Evolutionary conservation across 139 green algal species (phyloP), one percentile per base, ranked within the genome.

Genomic region (Trebouxia sp.): DNA sequence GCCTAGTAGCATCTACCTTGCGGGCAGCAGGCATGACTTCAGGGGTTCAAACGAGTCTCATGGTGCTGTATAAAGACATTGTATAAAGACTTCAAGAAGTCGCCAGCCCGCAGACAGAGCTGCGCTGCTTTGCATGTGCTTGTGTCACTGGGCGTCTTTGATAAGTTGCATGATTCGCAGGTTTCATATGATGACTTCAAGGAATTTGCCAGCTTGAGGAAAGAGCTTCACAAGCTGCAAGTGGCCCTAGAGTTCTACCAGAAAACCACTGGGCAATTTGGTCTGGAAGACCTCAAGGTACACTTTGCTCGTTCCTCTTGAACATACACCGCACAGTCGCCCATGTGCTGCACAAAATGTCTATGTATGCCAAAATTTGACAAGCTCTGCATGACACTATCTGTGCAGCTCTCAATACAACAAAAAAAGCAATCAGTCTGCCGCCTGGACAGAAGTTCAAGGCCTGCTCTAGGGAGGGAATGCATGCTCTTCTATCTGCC

Each of bases 231-330:
- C 24, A 69, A 51, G 39, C 58, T 85, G 58, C 43, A 67, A 22
- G 81, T 85, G 5, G 81, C 81, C 28, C 38, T 80, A 15, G 62
- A 81, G 3, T 62, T 85, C 24, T 75, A 70, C 55, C 53, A 77
- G 28, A 53, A 65, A 15, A 79, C 47, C 47, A 65, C 72, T 30
- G 72, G 45, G 28, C 42, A 62, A 11, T 79, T 79, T 32, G 43
- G 15, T 22, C 14, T 62, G 28, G 24, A 42, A 17, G 72, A 79
- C 6, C 47, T 79, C n/a, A 62, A 79, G 72, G 72, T 65, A 17
- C 20, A 11, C 32, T 20, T 43, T 43, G 30, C 2, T 9, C 24
- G 3, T 20, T 35, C 53, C 8, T 28, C 32, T 65, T 65, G 3
- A 35, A 11, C 53, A 32, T 8, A 32, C 2, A 28, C 22, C 30